phyloP scores from a whole-genome alignment of 2,329 filamentous ascomycete genomes.

The Colletotrichum sansevieriae region DNA sequence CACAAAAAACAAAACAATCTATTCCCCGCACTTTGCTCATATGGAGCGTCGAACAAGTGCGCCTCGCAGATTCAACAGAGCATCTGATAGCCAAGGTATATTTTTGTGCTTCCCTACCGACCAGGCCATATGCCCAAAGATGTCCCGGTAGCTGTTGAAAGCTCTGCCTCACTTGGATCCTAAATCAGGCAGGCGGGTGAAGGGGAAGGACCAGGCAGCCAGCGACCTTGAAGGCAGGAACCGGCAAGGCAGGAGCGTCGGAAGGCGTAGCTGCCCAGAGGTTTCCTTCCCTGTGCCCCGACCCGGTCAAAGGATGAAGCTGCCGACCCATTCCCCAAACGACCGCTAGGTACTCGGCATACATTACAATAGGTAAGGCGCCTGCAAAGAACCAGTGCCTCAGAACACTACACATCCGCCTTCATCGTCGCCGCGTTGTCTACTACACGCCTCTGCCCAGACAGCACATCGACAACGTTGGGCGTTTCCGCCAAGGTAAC shows the following conservation, averaged over 20 bases:
- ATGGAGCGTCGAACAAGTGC: constrained; percentile 9
- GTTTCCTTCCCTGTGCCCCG: too few species aligned
- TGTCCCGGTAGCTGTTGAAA: constrained; percentile 8
- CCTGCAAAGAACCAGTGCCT: not conserved
- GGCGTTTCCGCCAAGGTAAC: constrained; percentile 42
- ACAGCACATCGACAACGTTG: constrained; percentile 6
- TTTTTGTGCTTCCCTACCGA: constrained; percentile 4
- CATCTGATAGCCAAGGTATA: constrained; percentile 4
- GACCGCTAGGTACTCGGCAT: too few species aligned
- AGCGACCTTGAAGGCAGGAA: not conserved
- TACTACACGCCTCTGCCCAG: not conserved
- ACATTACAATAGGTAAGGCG: too few species aligned
- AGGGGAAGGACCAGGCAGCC: not conserved
- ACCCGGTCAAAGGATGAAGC: too few species aligned
- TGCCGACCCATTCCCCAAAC: too few species aligned
- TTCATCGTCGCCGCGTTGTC: not conserved
- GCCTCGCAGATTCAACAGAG: constrained; percentile 12
- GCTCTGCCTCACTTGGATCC: not conserved
- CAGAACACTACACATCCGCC: not conserved
- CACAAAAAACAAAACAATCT: not conserved
- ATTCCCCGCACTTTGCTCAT: constrained; percentile 8
- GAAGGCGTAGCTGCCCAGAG: too few species aligned
- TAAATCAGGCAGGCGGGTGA: not conserved
- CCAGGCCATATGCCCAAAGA: constrained; percentile 17
- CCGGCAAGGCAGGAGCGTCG: too few species aligned